These are phyloP conservation scores for Plicaturopsis crispa DNA, from an alignment of 768 basidiomycete species.

Conservation along the genomic window DNA sequence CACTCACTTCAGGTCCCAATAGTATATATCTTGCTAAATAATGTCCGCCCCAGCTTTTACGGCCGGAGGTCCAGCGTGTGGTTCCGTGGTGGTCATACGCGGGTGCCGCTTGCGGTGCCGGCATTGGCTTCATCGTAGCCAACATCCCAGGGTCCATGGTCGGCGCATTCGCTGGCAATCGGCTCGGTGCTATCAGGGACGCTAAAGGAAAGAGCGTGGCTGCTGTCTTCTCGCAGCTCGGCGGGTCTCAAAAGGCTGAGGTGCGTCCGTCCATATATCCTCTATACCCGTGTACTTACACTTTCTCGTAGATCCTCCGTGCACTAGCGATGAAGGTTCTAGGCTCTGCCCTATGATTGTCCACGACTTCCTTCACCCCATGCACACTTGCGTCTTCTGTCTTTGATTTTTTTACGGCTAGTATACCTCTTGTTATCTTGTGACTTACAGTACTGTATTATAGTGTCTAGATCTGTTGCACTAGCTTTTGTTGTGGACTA, in stretches of 20 bases:
- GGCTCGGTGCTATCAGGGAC: slow-evolving; percentile 86
- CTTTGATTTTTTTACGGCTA: too few species aligned
- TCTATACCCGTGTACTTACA: slow-evolving; percentile 1
- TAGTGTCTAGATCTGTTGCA: too few species aligned
- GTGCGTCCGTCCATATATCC: slow-evolving; percentile 29
- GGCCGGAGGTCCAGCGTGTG: slow-evolving; percentile 71
- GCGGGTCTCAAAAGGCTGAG: slow-evolving; percentile 79
- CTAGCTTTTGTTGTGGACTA: too few species aligned
- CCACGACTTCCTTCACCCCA: too few species aligned
- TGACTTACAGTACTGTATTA: too few species aligned
- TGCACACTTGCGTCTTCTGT: too few species aligned
- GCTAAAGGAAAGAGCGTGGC: slow-evolving; percentile 94
- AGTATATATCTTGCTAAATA: slow-evolving; percentile 1
- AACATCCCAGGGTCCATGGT: slow-evolving; percentile 84
- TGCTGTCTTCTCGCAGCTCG: slow-evolving; percentile 75
- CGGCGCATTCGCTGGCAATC: slow-evolving; percentile 82
- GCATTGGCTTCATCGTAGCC: slow-evolving; percentile 44
- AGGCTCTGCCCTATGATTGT: slow-evolving; percentile 49
- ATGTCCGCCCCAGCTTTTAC: slow-evolving; percentile 45
- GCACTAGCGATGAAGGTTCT: slow-evolving; percentile 79
- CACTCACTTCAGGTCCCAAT: not conserved
- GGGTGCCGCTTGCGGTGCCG: slow-evolving; percentile 65
- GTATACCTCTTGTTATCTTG: too few species aligned
- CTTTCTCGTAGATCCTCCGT: slow-evolving; percentile 56
- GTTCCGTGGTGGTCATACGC: slow-evolving; percentile 71